Percentiles rank a stretch among this genome's conserved stretches.
Conservation (phyloP, 106 monocot species). For the Platanthera guangdongensis region DNA sequence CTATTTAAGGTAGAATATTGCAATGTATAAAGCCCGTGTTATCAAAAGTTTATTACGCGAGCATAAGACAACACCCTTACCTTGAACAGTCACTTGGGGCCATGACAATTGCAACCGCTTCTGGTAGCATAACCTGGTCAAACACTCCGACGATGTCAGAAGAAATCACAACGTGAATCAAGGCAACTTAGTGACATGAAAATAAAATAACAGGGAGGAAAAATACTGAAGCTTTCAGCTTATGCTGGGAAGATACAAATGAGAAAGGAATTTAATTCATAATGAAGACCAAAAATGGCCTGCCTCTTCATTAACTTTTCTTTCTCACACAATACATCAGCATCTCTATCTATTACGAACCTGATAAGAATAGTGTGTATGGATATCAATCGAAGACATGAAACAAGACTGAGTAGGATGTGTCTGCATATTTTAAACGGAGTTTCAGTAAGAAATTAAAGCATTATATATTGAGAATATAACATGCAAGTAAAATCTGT, state of each 20-base stretch:
- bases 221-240: neutral
- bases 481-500: neutral
- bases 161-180: neutral
- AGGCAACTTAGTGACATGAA: neutral
- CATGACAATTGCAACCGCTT: slow-evolving; percentile 92
- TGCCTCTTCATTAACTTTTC: neutral
- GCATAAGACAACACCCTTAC: slow-evolving; percentile 11
- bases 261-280: neutral
- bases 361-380: slow-evolving; percentile 92
- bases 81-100: slow-evolving; percentile 66
- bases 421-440: slow-evolving; percentile 35
- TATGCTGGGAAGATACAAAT: neutral
- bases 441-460: neutral
- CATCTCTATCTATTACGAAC: slow-evolving; percentile 11
- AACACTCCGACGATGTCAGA: slow-evolving; percentile 1
- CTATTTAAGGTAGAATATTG: neutral
- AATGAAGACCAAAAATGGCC: neutral
- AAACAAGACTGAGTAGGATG: slow-evolving; percentile 88
- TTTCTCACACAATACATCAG: neutral
- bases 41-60: neutral
- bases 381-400: slow-evolving; percentile 85
- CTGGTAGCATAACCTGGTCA: slow-evolving; percentile 67
- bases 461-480: neutral
- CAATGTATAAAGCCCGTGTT: neutral
- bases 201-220: neutral